A percentile compares a stretch with the other conserved stretches of the same genome.
phyloP scores from a whole-genome alignment of 495 filamentous ascomycete species.

The Sporormia fimetaria region DNA sequence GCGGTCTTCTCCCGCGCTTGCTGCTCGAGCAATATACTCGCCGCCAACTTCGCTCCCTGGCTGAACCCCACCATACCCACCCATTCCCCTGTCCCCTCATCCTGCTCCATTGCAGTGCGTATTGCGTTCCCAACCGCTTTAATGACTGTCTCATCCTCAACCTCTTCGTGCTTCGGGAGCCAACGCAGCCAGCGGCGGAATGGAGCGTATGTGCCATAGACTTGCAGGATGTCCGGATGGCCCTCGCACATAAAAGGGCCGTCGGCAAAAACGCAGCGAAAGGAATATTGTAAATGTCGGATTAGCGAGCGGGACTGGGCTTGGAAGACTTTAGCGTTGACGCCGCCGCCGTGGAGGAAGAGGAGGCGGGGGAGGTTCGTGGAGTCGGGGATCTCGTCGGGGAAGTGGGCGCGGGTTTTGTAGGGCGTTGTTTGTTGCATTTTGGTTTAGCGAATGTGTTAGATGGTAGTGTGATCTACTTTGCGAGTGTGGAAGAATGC shows the following conservation, averaged over 20 bases:
- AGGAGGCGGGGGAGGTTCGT: conserved; percentile 47
- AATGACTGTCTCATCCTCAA: conserved; percentile 35
- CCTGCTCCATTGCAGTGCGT: conserved; percentile 29
- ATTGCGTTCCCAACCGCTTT: conserved; percentile 32
- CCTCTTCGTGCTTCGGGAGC: conserved; percentile 36
- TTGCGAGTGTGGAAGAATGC: too few relatives aligned
- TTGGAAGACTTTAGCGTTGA: conserved; percentile 49
- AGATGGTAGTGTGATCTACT: too few relatives aligned
- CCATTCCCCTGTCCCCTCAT: conserved; percentile 43
- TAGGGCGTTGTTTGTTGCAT: too few relatives aligned
- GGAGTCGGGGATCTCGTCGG: conserved; percentile 19
- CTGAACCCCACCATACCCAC: conserved; percentile 44
- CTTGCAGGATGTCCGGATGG: conserved; percentile 41
- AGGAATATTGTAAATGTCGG: conserved; percentile 36
- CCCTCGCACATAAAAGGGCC: conserved; percentile 43
- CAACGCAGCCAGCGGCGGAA: conserved; percentile 50
- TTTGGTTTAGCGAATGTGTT: too few relatives aligned
- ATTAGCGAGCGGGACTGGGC: conserved; percentile 45
- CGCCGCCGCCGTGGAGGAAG: conserved; percentile 57
- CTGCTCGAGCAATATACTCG: conserved; percentile 36
- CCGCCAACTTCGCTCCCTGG: conserved; percentile 51
- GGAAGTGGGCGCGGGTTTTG: conserved; percentile 9
- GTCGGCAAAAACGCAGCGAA: conserved; percentile 51
- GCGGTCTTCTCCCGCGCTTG: conserved; percentile 29
- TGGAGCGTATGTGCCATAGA: conserved; percentile 45